These are phyloP conservation scores for Herpetomonas muscarum DNA, from an alignment of 208 protist genomes.

Conservation along the genomic window DNA sequence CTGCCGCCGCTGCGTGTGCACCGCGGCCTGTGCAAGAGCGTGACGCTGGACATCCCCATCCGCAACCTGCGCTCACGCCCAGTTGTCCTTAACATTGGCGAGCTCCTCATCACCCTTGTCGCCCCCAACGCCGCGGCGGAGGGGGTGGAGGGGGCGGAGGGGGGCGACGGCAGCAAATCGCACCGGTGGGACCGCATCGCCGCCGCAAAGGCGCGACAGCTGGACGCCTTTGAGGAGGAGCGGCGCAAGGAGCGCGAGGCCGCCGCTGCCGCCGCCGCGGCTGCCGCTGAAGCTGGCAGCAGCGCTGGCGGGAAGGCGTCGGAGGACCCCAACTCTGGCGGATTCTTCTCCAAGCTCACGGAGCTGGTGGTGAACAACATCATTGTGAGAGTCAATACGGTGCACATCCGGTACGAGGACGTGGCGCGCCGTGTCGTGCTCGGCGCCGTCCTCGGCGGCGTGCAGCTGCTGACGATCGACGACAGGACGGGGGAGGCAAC, in stretches of 20 bases:
- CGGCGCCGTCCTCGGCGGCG: constrained; percentile 65
- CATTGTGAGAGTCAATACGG: constrained; percentile 71
- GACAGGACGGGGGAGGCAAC: constrained; percentile 52
- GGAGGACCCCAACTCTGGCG: constrained; percentile 11
- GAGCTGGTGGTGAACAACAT: constrained; percentile 88
- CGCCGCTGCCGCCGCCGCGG: constrained; percentile 6
- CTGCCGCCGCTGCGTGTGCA: constrained; percentile 32
- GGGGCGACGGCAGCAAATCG: constrained; percentile 23
- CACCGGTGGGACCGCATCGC: constrained; percentile 41
- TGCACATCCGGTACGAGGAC: constrained; percentile 88
- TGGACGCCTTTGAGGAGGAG: constrained; percentile 71
- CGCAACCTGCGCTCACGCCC: constrained; percentile 77
- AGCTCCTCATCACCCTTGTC: constrained; percentile 66
- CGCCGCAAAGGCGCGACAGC: constrained; percentile 45
- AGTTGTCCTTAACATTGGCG: constrained; percentile 73
- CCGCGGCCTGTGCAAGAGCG: constrained; percentile 77
- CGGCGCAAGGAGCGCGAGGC: constrained; percentile 43
- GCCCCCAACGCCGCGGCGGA: neutral
- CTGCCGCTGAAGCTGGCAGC: constrained; percentile 2
- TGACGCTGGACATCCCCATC: constrained; percentile 70
- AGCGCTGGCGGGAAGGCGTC: neutral
- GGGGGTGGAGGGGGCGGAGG: neutral
- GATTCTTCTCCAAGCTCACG: constrained; percentile 70
- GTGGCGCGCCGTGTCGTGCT: constrained; percentile 42
- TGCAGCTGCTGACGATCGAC: constrained; percentile 77